Conservation (phyloP, 2,329 filamentous ascomycete species). For the Penicillium verrucosum region DNA sequence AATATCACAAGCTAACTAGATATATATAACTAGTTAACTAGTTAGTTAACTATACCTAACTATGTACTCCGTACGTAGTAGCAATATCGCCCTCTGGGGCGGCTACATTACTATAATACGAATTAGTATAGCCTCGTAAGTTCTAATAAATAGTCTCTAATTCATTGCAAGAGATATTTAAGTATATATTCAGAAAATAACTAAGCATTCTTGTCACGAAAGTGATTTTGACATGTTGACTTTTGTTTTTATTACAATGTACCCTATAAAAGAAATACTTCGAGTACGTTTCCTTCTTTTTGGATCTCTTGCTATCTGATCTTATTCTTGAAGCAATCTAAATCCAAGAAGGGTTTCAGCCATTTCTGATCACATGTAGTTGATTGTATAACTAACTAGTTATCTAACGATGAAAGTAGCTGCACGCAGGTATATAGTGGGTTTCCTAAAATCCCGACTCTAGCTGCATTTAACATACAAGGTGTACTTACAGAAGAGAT, state of each 20-base stretch:
- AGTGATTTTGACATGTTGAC: conserved; percentile 1
- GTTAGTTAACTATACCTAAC: background rate
- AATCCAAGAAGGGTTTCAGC: background rate
- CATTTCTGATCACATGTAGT: background rate
- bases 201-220: background rate
- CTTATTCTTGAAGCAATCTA: background rate
- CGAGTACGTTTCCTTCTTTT: background rate
- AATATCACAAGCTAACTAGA: no score
- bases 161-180: background rate
- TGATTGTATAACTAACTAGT: background rate
- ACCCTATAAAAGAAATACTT: background rate
- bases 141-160: background rate
- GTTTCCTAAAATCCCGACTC: no score
- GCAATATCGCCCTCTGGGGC: background rate
- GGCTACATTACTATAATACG: background rate
- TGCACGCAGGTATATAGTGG: no score
- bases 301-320: background rate
- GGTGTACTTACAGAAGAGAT: no score
- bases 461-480: no score
- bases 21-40: no score
- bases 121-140: background rate
- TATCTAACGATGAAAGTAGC: background rate
- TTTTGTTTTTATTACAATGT: background rate
- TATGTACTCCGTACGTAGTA: no score
- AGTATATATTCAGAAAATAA: background rate